phyloP scores from a whole-genome alignment of 2,329 filamentous ascomycete species.

The Pestalotiopsis fici region DNA sequence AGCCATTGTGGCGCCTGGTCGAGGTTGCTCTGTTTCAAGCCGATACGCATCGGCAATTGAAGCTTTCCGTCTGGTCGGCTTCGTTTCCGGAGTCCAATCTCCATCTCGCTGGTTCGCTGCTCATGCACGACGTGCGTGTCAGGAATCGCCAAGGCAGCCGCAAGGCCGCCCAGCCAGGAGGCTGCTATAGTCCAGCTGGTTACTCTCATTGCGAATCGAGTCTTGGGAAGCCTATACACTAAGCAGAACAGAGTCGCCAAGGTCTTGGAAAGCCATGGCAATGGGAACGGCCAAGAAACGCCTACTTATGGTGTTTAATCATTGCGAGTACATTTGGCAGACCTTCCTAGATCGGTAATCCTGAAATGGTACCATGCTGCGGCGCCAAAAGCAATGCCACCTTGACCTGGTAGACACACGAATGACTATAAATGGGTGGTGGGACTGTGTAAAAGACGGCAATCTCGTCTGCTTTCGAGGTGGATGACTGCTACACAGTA shows the following conservation, averaged over 20 bases:
- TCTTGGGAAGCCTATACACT: not conserved
- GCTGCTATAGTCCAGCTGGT: not conserved
- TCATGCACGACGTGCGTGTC: conserved; percentile 4
- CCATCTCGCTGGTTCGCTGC: not conserved
- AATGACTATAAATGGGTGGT: not conserved
- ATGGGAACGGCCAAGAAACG: not conserved
- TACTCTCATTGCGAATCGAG: conserved; percentile 1
- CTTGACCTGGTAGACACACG: not conserved
- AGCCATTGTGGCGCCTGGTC: conserved; percentile 12
- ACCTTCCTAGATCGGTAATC: not conserved
- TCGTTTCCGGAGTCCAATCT: not conserved
- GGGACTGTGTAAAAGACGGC: not conserved
- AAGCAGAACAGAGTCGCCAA: not conserved
- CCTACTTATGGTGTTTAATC: not conserved
- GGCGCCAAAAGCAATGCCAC: not conserved
- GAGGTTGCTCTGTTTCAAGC: conserved; percentile 29
- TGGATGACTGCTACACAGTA: not conserved
- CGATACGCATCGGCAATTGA: conserved; percentile 32
- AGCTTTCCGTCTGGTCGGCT: not conserved
- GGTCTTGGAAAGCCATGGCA: not conserved
- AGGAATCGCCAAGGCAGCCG: not conserved
- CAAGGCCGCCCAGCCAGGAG: not conserved
- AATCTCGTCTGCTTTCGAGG: not conserved
- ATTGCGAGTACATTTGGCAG: not conserved
- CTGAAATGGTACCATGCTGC: not conserved